Evolutionary conservation across 805 yeast genomes (phyloP), one percentile per base, ranked within the genome.

Genomic region (Wickerhamomyces rabaulensis): DNA sequence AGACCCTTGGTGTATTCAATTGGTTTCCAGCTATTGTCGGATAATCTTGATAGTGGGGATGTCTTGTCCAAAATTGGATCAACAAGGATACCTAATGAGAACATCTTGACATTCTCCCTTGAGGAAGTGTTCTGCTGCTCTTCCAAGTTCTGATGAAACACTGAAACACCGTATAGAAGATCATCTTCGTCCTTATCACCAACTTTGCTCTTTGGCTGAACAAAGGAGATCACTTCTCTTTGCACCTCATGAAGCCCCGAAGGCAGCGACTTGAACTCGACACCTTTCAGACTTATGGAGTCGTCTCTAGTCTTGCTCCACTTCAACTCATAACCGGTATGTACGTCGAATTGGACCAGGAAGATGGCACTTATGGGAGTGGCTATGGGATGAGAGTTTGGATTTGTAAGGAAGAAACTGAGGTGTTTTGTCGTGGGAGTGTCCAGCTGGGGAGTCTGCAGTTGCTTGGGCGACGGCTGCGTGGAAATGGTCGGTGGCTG

Each of bases 251-350:
- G 90, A 2, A 82, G 66, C 1, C 91, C 89, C 0, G 87, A 80
- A 0, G 90, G 90, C 39, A 84, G 63, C n/a, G 82, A 69, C 52
- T 79, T 77, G 63, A 74, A 83, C 61, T 84, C 90, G 4, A 83
- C 57, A 12, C 75, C 74, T 26, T 69, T 62, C 22, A 78, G 55
- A 0, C 69, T 51, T 15, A 60, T 48, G 8, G 42, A 23, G 4
- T 60, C 57, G 39, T 63, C 65, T 8, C 58, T 42, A 1, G 61
- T 57, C 39, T 63, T 57, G 48, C 66, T 62, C 80, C 81, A 76
- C 44, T 66, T 69, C 33, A 75, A 51, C 42, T 68, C 73, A 52
- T 76, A 71, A 1, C 85, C 85, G 1, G 69, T 60, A 29, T 70
- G 70, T 15, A 74, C 75, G 54, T 79, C 80, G 55, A 79, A 79